Evolutionary conservation across 192 early-diverging fungal species (phyloP).

Genomic region (Phycomyces nitens): DNA sequence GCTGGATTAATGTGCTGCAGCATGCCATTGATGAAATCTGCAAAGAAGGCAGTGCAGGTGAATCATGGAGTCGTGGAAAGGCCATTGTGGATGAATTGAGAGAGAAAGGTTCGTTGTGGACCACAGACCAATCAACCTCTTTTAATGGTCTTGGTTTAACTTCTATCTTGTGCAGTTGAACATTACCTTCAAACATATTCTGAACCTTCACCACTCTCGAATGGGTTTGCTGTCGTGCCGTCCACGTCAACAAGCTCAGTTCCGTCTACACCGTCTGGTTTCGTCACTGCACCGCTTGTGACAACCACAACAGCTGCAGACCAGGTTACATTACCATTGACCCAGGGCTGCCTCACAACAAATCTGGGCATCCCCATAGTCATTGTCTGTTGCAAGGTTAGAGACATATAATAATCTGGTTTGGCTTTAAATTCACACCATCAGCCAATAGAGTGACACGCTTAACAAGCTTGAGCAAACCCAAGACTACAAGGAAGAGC

Average conservation of each 20-base stretch:
- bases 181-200: conserved; percentile 12
- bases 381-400: conserved; percentile 84
- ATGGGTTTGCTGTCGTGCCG: no score
- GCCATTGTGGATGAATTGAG: conserved; percentile 67
- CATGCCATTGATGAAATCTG: conserved; percentile 50
- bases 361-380: conserved; percentile 90
- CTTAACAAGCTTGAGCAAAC: conserved; percentile 75
- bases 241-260: conserved; percentile 17
- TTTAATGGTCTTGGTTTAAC: no score
- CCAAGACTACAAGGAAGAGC: conserved; percentile 84
- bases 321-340: conserved; percentile 65
- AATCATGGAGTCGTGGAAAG: conserved; percentile 62
- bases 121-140: no score
- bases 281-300: no score
- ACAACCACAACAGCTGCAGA: conserved; percentile 26
- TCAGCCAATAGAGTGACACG: conserved; percentile 49
- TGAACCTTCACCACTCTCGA: background rate
- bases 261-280: conserved; percentile 17
- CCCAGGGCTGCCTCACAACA: conserved; percentile 69
- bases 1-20: conserved; percentile 74
- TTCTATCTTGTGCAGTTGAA: no score
- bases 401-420: background rate
- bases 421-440: no score
- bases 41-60: conserved; percentile 44
- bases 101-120: conserved; percentile 44